These are phyloP conservation scores for Russula emetica DNA, from an alignment of 768 basidiomycete species.

Conservation along the genomic window DNA sequence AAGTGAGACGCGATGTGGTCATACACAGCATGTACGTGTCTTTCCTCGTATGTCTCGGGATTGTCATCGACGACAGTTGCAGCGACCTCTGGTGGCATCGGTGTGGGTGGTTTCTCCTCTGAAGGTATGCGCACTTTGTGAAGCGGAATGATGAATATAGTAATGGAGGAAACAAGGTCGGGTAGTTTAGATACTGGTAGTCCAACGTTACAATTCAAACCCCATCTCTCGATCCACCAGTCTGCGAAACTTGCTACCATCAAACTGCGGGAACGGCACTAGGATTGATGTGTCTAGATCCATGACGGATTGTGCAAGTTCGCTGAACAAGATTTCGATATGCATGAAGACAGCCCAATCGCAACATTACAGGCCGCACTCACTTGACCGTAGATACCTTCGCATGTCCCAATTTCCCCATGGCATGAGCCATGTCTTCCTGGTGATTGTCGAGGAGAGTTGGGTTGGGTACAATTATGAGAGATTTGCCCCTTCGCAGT, in stretches of 20 bases:
- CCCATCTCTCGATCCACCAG: slow-evolving; percentile 80
- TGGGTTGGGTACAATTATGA: slow-evolving; percentile 88
- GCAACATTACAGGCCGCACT: slow-evolving; percentile 32
- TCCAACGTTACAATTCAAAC: slow-evolving; percentile 35
- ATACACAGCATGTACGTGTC: slow-evolving; percentile 79
- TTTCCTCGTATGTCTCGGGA: slow-evolving; percentile 58
- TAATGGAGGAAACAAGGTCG: not conserved
- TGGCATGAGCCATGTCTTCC: slow-evolving; percentile 72
- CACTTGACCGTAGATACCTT: slow-evolving; percentile 55
- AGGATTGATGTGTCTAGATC: slow-evolving; percentile 44
- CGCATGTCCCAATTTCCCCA: slow-evolving; percentile 57
- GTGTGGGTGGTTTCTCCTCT: slow-evolving; percentile 6
- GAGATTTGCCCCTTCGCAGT: slow-evolving; percentile 62
- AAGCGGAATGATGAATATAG: not conserved
- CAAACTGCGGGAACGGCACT: slow-evolving; percentile 62
- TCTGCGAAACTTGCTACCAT: slow-evolving; percentile 59
- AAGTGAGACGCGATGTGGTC: slow-evolving; percentile 85
- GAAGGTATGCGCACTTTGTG: not conserved
- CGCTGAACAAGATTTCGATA: slow-evolving; percentile 35
- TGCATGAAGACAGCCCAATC: not conserved
- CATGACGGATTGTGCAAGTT: slow-evolving; percentile 52
- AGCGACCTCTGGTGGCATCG: slow-evolving; percentile 34
- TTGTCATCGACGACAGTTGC: slow-evolving; percentile 43
- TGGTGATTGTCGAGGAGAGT: slow-evolving; percentile 92
- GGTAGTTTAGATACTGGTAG: not conserved